Conservation (phyloP, 208 protist genomes). For the Trypanosoma avium region DNA sequence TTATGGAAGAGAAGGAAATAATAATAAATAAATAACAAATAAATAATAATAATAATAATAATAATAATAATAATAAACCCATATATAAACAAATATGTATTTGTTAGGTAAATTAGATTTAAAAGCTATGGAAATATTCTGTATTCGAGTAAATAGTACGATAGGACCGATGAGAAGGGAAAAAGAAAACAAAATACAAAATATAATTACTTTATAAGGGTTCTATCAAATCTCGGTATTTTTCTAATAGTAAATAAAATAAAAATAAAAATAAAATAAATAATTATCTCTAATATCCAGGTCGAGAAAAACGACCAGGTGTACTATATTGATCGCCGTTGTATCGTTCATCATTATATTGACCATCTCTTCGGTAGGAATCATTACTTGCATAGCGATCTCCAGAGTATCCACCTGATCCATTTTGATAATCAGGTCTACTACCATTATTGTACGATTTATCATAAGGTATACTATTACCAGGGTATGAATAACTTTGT, state of each 20-base stretch:
- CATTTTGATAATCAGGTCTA: conserved; percentile 9
- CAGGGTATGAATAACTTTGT: background rate
- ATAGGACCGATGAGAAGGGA: background rate
- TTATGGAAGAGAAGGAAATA: too few relatives aligned
- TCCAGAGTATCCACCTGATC: background rate
- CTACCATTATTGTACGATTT: background rate
- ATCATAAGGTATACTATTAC: conserved; percentile 1
- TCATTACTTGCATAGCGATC: conserved; percentile 1
- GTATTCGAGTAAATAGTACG: background rate
- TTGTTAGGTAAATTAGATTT: too few relatives aligned
- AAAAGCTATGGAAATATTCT: background rate
- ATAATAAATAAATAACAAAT: background rate
- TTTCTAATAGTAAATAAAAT: too few relatives aligned
- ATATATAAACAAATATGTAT: background rate
- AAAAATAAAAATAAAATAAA: too few relatives aligned
- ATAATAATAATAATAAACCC: conserved; percentile 18
- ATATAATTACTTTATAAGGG: too few relatives aligned
- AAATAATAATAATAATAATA: conserved; percentile 3
- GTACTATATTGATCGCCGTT: conserved; percentile 16
- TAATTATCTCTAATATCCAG: conserved; percentile 1
- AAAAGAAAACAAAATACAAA: background rate
- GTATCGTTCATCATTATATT: conserved; percentile 2
- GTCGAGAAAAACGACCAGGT: conserved; percentile 2
- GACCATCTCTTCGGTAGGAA: conserved; percentile 1
- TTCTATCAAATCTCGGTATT: too few relatives aligned